A percentile compares a stretch with the other conserved stretches of the same genome.
These are phyloP conservation scores for Linnemannia elongata DNA, from an alignment of 192 early-diverging fungal species.

Conservation along the genomic window DNA sequence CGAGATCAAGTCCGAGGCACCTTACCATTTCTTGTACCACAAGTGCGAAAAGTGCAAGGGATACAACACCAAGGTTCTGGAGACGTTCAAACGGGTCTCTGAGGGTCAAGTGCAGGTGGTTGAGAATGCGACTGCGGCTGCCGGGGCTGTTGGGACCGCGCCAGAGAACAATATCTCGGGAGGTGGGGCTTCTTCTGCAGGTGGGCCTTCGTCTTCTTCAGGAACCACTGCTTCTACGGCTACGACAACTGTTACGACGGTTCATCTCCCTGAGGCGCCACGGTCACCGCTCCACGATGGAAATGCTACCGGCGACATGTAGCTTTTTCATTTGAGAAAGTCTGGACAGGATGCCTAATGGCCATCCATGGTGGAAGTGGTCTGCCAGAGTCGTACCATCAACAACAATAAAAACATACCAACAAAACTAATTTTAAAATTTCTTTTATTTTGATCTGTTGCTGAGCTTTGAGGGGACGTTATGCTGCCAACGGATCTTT, in stretches of 20 bases:
- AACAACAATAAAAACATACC: neutral
- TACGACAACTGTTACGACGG: neutral
- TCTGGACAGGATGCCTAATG: neutral
- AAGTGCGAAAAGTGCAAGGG: slow-evolving; percentile 88
- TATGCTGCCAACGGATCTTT: slow-evolving; percentile 45
- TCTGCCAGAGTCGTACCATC: neutral
- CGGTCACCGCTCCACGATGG: slow-evolving; percentile 10
- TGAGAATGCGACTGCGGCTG: slow-evolving; percentile 26
- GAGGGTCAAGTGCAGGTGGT: neutral
- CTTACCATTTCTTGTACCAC: slow-evolving; percentile 98
- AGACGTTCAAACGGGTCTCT: slow-evolving; percentile 57
- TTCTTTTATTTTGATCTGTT: slow-evolving; percentile 8
- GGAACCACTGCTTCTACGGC: neutral
- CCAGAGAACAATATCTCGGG: slow-evolving; percentile 41
- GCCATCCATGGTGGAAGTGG: neutral
- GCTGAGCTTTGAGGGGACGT: neutral
- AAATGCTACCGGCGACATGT: slow-evolving; percentile 24
- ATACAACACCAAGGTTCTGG: slow-evolving; percentile 90
- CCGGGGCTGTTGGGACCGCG: neutral
- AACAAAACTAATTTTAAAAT: neutral
- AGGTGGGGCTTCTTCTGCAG: neutral
- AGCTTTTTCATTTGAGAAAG: neutral
- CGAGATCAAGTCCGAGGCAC: slow-evolving; percentile 83
- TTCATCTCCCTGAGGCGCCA: slow-evolving; percentile 10
- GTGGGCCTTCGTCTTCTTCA: slow-evolving; percentile 1